Conservation (phyloP, 305 asterid genomes). For the Caryopteris hybrid region DNA sequence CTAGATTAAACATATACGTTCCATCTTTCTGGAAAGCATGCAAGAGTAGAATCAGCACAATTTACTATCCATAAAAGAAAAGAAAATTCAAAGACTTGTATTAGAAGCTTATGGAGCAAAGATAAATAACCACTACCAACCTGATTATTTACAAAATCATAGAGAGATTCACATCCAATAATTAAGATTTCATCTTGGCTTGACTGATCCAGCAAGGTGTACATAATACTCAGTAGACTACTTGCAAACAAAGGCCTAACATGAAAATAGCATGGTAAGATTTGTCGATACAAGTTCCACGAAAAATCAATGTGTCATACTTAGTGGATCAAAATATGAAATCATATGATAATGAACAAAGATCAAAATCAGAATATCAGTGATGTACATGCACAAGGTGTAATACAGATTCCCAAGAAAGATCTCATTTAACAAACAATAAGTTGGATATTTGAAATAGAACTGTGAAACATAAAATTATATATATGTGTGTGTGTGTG, state of each 20-base stretch:
- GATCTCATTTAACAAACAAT: too few relatives aligned
- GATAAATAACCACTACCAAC: constrained; percentile 28
- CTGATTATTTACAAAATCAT: constrained; percentile 97
- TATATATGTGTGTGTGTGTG: too few relatives aligned
- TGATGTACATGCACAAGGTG: too few relatives aligned
- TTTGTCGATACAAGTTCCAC: background rate
- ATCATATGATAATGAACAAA: too few relatives aligned
- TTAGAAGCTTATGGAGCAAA: background rate
- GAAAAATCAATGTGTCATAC: background rate
- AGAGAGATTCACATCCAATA: constrained; percentile 84
- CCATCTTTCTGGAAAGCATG: constrained; percentile 77
- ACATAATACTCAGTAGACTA: constrained; percentile 73
- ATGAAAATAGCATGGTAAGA: constrained; percentile 19
- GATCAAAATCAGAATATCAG: too few relatives aligned
- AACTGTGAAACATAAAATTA: too few relatives aligned
- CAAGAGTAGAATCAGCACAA: constrained; percentile 19
- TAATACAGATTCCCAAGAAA: too few relatives aligned
- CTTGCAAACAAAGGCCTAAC: constrained; percentile 92
- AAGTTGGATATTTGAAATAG: too few relatives aligned
- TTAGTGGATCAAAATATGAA: background rate
- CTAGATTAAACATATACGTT: constrained; percentile 91
- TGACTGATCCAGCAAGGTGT: constrained; percentile 82
- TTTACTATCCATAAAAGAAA: background rate
- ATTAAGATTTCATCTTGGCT: constrained; percentile 74
- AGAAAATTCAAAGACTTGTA: constrained; percentile 9